phyloP scores from a whole-genome alignment of 1,284 basidiomycete genomes.

The Exobasidium cylindrosporum region DNA sequence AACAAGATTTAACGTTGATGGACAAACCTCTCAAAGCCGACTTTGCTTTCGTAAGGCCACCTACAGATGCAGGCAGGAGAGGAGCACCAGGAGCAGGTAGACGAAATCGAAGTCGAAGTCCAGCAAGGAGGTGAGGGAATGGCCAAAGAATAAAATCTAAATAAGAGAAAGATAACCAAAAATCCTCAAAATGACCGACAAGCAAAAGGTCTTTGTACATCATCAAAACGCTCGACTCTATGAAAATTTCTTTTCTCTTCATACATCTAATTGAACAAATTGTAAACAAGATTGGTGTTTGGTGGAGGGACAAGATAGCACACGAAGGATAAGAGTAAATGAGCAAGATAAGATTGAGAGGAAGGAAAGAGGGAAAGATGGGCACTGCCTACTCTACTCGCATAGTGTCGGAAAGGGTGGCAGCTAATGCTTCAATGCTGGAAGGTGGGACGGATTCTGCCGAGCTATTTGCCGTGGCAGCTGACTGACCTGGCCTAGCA shows the following conservation, averaged over 20 bases:
- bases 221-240: not conserved
- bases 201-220: not conserved
- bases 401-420: not conserved
- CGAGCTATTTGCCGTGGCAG: not conserved
- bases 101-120: conserved; percentile 11
- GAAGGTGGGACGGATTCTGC: not conserved
- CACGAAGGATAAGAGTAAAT: not conserved
- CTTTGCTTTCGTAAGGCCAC: conserved; percentile 90
- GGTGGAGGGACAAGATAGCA: not conserved
- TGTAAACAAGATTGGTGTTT: not conserved
- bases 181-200: too few relatives aligned
- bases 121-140: not conserved
- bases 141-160: not conserved
- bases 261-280: not conserved
- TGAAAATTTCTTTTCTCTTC: too few relatives aligned
- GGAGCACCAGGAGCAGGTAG: not conserved
- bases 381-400: conserved; percentile 1
- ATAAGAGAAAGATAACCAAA: too few relatives aligned
- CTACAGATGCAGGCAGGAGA: conserved; percentile 57
- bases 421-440: conserved; percentile 9
- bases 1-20: conserved; percentile 75
- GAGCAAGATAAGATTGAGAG: not conserved
- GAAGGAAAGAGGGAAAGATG: conserved; percentile 1
- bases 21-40: conserved; percentile 88
- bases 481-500: not conserved